These are phyloP conservation scores for Cubamyces lactineus DNA, from an alignment of 768 basidiomycete species.

Conservation along the genomic window DNA sequence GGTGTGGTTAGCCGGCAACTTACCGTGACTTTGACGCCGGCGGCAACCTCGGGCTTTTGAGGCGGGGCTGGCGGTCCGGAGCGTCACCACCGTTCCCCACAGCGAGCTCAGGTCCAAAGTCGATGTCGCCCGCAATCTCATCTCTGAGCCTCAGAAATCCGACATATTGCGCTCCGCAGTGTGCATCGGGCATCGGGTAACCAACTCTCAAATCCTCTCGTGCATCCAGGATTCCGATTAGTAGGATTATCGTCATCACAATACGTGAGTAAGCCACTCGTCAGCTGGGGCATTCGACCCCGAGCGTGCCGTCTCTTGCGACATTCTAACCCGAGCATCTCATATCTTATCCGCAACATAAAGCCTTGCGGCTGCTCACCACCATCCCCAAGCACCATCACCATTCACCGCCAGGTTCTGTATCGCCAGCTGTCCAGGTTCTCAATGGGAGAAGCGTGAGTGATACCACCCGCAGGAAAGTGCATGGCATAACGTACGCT, in stretches of 20 bases:
- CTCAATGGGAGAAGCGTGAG: slow-evolving; percentile 21
- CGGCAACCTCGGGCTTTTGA: neutral
- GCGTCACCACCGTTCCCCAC: slow-evolving; percentile 6
- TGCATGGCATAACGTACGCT: slow-evolving; percentile 14
- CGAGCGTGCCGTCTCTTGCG: neutral
- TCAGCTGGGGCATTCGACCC: slow-evolving; percentile 3
- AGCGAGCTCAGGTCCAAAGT: slow-evolving; percentile 2
- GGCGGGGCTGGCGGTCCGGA: slow-evolving; percentile 4
- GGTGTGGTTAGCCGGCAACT: slow-evolving; percentile 4
- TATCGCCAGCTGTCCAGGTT: slow-evolving; percentile 9
- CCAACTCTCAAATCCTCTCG: neutral
- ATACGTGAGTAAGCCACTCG: slow-evolving; percentile 14
- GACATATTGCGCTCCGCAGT: neutral
- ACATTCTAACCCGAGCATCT: neutral
- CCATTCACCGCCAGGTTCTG: slow-evolving; percentile 19
- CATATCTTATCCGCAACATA: neutral
- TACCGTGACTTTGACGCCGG: neutral
- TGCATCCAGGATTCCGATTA: neutral
- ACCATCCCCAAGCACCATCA: neutral
- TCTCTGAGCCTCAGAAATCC: neutral
- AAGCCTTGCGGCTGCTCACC: neutral
- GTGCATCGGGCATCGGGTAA: neutral
- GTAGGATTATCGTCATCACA: neutral
- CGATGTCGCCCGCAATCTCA: neutral
- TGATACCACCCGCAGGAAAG: slow-evolving; percentile 9